Evolutionary conservation across 1,139 yeast genomes (phyloP), one percentile per base, ranked within the genome.

Genomic region (Debaryomyces robertsiae): DNA sequence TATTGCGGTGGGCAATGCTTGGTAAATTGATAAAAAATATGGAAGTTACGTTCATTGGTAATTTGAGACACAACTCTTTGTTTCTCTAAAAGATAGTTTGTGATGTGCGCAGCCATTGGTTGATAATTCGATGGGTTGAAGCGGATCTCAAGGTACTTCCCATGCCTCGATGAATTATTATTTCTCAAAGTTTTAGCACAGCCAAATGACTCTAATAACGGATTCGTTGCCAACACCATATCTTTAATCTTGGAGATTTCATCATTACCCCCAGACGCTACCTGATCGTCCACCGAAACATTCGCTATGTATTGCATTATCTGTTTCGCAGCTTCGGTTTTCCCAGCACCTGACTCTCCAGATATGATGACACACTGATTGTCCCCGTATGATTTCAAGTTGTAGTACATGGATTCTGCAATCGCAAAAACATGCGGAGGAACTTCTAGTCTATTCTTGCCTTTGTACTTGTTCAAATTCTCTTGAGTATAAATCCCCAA

Each of bases 381-480:
- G 56, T 94, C 98, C 43, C 87, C 82, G 65, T 94, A 94, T 0
- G 95, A 85, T 65, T 91, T 91, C 82, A 94, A 79, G 61, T 91
- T 88, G 67, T 94, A 93, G 65, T 85, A 93, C 96, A 94, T 91
- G 28, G 95, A 71, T 65, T 94, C 99, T 14, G 99, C 98, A 55
- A 93, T 91, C 39, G 98, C 96, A 65, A 85, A 94, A 32, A 94
- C 98, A 67, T 94, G 99, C 6, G 99, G 99, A n/a, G 98, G 95
- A 27, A 87, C 95, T 64, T 94, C 99, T 47, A 94, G 73, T 57
- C 98, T 75, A 63, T 93, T 94, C 61, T 91, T 89, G 44, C 96
- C 97, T 62, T 83, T 82, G 60, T 94, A 94, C 35, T 84, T 73
- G 45, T 81, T 77, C 54, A 93, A 69, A 9, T 83, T 81, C 19